phyloP scores from a whole-genome alignment of 108 stramenopile genomes.

The Nitzschia palea region DNA sequence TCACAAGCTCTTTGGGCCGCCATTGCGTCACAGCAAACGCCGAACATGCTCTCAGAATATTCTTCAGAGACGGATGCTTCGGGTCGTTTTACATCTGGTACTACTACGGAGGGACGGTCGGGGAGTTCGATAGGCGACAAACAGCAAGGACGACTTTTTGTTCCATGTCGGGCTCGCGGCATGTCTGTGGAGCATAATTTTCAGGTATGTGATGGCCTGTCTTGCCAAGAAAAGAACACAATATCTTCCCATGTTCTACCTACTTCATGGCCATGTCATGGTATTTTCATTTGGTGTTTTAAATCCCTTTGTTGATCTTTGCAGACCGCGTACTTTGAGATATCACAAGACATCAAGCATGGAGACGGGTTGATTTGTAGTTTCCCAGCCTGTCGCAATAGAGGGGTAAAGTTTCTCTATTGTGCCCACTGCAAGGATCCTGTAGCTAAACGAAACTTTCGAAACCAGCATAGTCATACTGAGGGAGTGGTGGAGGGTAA shows the following conservation, averaged over 20 bases:
- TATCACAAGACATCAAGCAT: neutral
- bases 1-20: neutral
- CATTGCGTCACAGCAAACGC: neutral
- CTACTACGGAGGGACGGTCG: neutral
- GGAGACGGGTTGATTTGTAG: slow-evolving; percentile 5
- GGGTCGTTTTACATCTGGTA: no score
- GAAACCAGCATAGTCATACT: neutral
- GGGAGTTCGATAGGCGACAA: neutral
- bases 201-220: slow-evolving; percentile 15
- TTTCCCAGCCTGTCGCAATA: slow-evolving; percentile 5
- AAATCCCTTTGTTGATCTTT: neutral
- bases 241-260: no score
- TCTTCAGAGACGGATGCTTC: neutral
- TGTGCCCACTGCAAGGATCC: slow-evolving; percentile 8
- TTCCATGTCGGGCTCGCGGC: slow-evolving; percentile 4
- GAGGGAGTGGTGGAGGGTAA: neutral
- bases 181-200: slow-evolving; percentile 10
- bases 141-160: slow-evolving; percentile 2
- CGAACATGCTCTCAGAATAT: neutral
- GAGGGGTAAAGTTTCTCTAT: slow-evolving; percentile 13
- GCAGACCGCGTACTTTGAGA: slow-evolving; percentile 14
- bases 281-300: neutral
- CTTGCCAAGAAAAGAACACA: neutral
- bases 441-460: slow-evolving; percentile 7
- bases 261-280: no score